Conservation (phyloP, 2,329 filamentous ascomycete genomes). For the Fusarium virguliforme region DNA sequence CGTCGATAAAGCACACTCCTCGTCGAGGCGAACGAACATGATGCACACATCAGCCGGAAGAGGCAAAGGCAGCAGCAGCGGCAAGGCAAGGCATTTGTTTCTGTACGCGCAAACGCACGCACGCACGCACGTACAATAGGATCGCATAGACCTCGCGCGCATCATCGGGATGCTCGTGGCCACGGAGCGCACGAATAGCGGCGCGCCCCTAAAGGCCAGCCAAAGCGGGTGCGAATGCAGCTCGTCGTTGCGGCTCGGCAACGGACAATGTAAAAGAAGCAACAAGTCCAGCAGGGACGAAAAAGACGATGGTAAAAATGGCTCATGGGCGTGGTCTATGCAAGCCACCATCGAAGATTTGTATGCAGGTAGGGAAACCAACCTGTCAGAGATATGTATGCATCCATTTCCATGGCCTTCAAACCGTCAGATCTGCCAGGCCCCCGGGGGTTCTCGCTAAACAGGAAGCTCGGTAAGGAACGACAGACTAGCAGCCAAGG, state of each 20-base stretch:
- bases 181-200: slow-evolving; percentile 12
- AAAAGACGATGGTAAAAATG: slow-evolving; percentile 39
- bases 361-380: slow-evolving; percentile 29
- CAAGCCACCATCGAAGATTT: slow-evolving; percentile 44
- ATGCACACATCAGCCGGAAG: slow-evolving; percentile 19
- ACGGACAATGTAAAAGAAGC: slow-evolving; percentile 20
- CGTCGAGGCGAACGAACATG: background rate
- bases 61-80: slow-evolving; percentile 3
- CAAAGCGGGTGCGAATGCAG: slow-evolving; percentile 9
- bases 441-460: slow-evolving; percentile 25
- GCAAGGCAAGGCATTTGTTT: slow-evolving; percentile 24
- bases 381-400: slow-evolving; percentile 15
- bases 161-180: slow-evolving; percentile 4
- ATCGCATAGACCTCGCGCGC: slow-evolving; percentile 26
- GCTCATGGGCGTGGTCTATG: slow-evolving; percentile 42
- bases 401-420: slow-evolving; percentile 4
- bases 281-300: background rate
- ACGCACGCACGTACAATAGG: slow-evolving; percentile 24
- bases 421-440: slow-evolving; percentile 13
- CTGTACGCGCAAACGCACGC: background rate
- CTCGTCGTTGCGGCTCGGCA: slow-evolving; percentile 26
- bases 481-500: slow-evolving; percentile 9
- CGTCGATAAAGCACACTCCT: slow-evolving; percentile 36
- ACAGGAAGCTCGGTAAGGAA: slow-evolving; percentile 9
- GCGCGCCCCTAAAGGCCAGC: slow-evolving; percentile 3